phyloP scores from a whole-genome alignment of 768 basidiomycete species.

The Rhodotorula sphaerocarpa region DNA sequence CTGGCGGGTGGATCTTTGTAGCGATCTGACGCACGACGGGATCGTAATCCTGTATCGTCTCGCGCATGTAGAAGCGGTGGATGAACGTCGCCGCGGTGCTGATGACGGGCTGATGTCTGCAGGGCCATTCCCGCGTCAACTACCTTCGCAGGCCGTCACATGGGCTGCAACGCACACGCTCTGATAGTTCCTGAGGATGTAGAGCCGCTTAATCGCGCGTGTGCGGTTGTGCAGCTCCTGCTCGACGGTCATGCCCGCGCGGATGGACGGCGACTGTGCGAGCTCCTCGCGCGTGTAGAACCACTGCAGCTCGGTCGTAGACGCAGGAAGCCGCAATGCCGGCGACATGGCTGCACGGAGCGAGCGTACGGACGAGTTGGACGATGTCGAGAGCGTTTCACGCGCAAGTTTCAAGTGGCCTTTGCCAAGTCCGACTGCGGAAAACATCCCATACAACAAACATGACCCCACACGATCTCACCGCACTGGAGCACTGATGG shows the following conservation, averaged over 20 bases:
- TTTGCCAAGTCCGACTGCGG: too few relatives aligned
- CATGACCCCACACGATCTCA: too few relatives aligned
- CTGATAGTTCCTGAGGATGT: background rate
- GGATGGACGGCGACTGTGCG: slow-evolving; percentile 36
- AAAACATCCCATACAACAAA: too few relatives aligned
- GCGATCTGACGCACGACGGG: slow-evolving; percentile 33
- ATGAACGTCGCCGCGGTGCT: slow-evolving; percentile 38
- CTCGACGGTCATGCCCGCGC: slow-evolving; percentile 24
- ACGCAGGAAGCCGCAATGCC: background rate
- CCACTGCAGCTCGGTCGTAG: slow-evolving; percentile 40
- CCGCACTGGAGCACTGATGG: too few relatives aligned
- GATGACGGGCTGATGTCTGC: slow-evolving; percentile 29
- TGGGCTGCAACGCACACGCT: background rate
- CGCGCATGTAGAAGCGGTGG: slow-evolving; percentile 44
- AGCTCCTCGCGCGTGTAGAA: slow-evolving; percentile 36
- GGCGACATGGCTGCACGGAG: background rate
- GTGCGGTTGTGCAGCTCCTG: slow-evolving; percentile 3
- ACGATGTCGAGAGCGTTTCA: background rate
- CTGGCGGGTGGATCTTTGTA: too few relatives aligned
- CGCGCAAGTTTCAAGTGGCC: background rate
- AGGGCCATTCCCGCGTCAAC: too few relatives aligned
- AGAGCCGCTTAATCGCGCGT: background rate
- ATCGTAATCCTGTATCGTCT: slow-evolving; percentile 37
- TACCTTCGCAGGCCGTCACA: background rate
- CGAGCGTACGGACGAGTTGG: background rate